Percentiles rank a stretch among this genome's conserved stretches.
phyloP scores from a whole-genome alignment of 2,329 filamentous ascomycete species.

The Diaporthe sp. region DNA sequence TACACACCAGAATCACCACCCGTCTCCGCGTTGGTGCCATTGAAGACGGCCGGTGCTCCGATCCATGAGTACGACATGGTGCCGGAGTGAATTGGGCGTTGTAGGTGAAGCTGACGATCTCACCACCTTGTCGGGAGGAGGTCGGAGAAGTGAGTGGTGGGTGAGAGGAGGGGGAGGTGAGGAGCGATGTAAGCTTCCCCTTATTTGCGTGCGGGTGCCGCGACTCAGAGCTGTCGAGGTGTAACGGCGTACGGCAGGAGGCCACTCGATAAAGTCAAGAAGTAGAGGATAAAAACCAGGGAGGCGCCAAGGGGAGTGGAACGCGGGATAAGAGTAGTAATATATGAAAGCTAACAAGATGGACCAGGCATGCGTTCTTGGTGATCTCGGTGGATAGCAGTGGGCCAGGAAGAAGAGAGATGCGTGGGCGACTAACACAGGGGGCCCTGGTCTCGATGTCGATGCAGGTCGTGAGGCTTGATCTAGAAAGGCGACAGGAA shows the following conservation, averaged over 20 bases:
- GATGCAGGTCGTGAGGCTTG: slow-evolving; percentile 36
- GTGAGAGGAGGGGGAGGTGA: neutral
- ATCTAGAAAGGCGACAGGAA: slow-evolving; percentile 10
- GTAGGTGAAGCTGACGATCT: slow-evolving; percentile 14
- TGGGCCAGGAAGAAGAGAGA: slow-evolving; percentile 34
- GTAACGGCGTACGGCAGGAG: slow-evolving; percentile 33
- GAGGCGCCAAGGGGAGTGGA: neutral
- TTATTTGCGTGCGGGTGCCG: slow-evolving; percentile 16
- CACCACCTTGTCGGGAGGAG: neutral
- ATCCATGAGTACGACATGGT: slow-evolving; percentile 71
- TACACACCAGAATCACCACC: slow-evolving; percentile 85
- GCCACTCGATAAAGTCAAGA: neutral
- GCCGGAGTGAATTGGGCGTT: slow-evolving; percentile 32
- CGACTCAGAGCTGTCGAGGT: slow-evolving; percentile 26
- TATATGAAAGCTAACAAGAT: slow-evolving; percentile 39
- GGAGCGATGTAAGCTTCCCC: slow-evolving; percentile 17
- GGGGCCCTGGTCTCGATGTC: slow-evolving; percentile 34
- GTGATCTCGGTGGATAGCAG: slow-evolving; percentile 34
- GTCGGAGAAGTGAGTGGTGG: neutral
- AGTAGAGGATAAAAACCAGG: neutral
- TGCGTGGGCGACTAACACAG: slow-evolving; percentile 40
- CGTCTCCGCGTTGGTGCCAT: slow-evolving; percentile 72
- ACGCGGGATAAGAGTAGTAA: slow-evolving; percentile 33
- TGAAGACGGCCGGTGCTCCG: slow-evolving; percentile 71
- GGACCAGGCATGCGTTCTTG: slow-evolving; percentile 28